phyloP scores from a whole-genome alignment of 1,284 basidiomycete genomes.

The Naganishia liquefaciens region DNA sequence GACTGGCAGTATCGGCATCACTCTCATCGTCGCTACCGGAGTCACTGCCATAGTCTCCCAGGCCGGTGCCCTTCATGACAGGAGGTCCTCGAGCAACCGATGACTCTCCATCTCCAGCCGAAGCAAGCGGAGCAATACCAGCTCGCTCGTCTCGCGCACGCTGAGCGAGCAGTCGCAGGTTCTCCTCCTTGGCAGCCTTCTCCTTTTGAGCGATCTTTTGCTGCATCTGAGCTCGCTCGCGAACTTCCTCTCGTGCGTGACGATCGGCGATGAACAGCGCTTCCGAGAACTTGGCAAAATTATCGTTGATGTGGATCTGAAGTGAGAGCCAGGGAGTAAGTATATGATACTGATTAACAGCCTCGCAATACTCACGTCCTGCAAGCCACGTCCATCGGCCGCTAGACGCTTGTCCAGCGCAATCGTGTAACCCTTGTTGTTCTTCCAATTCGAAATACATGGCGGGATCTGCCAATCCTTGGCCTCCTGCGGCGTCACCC shows the following conservation, averaged over 20 bases:
- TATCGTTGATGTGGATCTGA: conserved; percentile 97
- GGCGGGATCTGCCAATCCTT: conserved; percentile 99
- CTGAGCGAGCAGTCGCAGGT: conserved; percentile 87
- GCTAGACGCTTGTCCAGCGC: conserved; percentile 97
- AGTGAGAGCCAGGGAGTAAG: neutral
- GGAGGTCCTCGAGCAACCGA: conserved; percentile 54
- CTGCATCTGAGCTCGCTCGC: conserved; percentile 94
- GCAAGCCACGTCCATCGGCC: conserved; percentile 92
- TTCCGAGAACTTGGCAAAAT: conserved; percentile 98
- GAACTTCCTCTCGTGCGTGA: conserved; percentile 96
- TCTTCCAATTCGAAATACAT: conserved; percentile 99
- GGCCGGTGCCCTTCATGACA: conserved; percentile 62
- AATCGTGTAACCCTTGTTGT: conserved; percentile 99
- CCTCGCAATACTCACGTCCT: conserved; percentile 72
- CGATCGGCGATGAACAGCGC: conserved; percentile 94
- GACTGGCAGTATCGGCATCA: conserved; percentile 53
- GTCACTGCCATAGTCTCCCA: conserved; percentile 83
- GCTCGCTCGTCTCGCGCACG: conserved; percentile 90
- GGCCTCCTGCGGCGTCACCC: conserved; percentile 93
- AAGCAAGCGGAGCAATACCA: conserved; percentile 61
- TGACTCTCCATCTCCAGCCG: conserved; percentile 41
- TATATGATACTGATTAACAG: neutral
- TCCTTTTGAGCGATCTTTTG: conserved; percentile 98
- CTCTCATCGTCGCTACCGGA: conserved; percentile 50
- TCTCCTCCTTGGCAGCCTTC: conserved; percentile 95